Percentiles rank a stretch among this genome's conserved stretches.
phyloP scores from a whole-genome alignment of 2,329 filamentous ascomycete genomes.

The Metarhizium sp. region DNA sequence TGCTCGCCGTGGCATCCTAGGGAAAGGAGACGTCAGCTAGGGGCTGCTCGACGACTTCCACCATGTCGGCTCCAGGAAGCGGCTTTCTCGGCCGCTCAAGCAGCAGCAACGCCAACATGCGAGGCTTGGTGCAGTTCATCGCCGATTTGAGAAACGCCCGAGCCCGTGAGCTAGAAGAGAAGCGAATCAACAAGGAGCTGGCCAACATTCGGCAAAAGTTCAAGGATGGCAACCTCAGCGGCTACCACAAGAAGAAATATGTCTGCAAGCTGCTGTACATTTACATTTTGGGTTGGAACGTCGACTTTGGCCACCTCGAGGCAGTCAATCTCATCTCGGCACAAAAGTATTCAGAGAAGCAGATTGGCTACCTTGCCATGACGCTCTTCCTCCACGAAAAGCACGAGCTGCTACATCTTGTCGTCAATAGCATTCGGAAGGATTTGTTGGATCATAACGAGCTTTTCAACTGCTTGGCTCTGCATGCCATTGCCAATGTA shows the following conservation, averaged over 20 bases:
- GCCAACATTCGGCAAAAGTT: constrained; percentile 98
- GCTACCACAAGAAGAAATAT: constrained; percentile 99
- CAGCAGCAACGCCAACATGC: constrained; percentile 59
- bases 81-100: constrained; percentile 59
- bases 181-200: constrained; percentile 98
- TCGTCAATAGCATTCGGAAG: constrained; percentile 97
- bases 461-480: constrained; percentile 89
- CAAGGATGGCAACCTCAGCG: constrained; percentile 86
- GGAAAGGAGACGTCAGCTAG: constrained; percentile 4
- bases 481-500: constrained; percentile 97
- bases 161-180: constrained; percentile 93
- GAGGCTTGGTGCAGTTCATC: constrained; percentile 94
- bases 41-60: constrained; percentile 11
- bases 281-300: constrained; percentile 97
- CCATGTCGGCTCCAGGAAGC: constrained; percentile 46
- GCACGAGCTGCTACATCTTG: constrained; percentile 89
- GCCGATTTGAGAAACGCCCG: constrained; percentile 91
- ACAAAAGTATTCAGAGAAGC: constrained; percentile 96
- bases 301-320: constrained; percentile 97
- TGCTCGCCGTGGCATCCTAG: not conserved
- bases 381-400: constrained; percentile 95
- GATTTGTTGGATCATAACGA: constrained; percentile 93
- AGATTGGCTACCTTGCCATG: constrained; percentile 96
- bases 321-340: constrained; percentile 96
- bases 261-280: constrained; percentile 99